phyloP scores from a whole-genome alignment of 768 basidiomycete species.

The Steccherinum ochraceum region DNA sequence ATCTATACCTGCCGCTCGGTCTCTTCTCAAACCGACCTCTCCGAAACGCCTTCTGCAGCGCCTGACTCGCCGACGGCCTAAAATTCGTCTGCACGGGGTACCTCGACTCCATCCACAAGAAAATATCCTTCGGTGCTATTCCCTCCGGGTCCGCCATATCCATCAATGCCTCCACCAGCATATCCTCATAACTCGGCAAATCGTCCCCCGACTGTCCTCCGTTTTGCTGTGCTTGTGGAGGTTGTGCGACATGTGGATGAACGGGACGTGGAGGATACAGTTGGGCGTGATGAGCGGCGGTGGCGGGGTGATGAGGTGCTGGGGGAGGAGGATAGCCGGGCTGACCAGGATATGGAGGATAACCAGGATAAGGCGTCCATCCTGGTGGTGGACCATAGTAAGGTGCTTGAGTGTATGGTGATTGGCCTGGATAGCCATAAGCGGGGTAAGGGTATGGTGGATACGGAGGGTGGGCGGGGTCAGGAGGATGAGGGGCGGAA shows the following conservation, averaged over 20 bases:
- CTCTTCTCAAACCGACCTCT: constrained; percentile 77
- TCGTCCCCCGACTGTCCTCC: constrained; percentile 30
- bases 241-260: constrained; percentile 22
- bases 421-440: constrained; percentile 45
- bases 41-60: constrained; percentile 80
- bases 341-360: constrained; percentile 24
- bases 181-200: constrained; percentile 85
- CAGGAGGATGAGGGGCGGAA: constrained; percentile 8
- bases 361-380: constrained; percentile 17
- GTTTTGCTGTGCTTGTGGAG: constrained; percentile 18
- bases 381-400: constrained; percentile 47
- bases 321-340: constrained; percentile 28
- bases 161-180: constrained; percentile 77
- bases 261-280: not conserved
- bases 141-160: constrained; percentile 69
- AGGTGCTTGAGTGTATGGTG: constrained; percentile 60
- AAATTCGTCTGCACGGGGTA: constrained; percentile 89
- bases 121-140: constrained; percentile 75
- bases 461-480: constrained; percentile 20
- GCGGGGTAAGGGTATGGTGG: constrained; percentile 44
- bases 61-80: constrained; percentile 83
- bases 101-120: constrained; percentile 74
- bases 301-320: constrained; percentile 12
- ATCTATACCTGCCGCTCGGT: constrained; percentile 63
- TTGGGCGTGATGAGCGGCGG: constrained; percentile 9